Percentiles rank a stretch among this genome's conserved stretches.
Evolutionary conservation across 1,284 basidiomycete genomes (phyloP).

Genomic region (Ganoderma lucidum): DNA sequence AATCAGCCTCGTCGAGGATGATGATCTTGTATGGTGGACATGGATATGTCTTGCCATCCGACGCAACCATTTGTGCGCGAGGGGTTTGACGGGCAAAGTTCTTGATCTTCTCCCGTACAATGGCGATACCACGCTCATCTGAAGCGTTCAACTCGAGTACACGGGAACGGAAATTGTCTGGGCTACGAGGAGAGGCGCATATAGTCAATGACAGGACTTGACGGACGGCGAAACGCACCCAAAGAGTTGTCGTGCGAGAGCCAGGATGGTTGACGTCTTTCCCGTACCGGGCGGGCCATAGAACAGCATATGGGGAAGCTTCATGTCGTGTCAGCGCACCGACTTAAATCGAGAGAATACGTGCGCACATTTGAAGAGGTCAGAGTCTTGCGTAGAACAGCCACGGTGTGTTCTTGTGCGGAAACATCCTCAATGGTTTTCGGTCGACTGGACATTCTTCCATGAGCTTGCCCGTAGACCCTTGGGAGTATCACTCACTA

Average conservation of each 20-base stretch:
- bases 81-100: conserved; percentile 97
- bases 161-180: conserved; percentile 92
- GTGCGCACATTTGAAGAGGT: conserved; percentile 86
- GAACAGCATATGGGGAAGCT: conserved; percentile 99
- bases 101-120: conserved; percentile 99
- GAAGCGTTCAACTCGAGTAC: conserved; percentile 99
- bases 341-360: background rate
- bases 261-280: conserved; percentile 98
- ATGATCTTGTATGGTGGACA: conserved; percentile 99
- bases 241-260: conserved; percentile 93
- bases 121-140: conserved; percentile 96
- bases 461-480: conserved; percentile 2
- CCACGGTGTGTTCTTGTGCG: conserved; percentile 96
- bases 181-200: conserved; percentile 58
- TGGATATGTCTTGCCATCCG: conserved; percentile 89
- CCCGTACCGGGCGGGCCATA: conserved; percentile 99
- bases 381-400: conserved; percentile 90
- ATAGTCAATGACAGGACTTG: background rate
- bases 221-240: conserved; percentile 63
- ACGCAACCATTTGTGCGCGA: conserved; percentile 75
- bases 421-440: conserved; percentile 98
- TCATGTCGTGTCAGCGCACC: background rate
- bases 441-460: conserved; percentile 75
- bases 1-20: conserved; percentile 98
- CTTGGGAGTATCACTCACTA: conserved; percentile 57